These are phyloP conservation scores for Eucalyptus regnans DNA, from an alignment of 345 rosid genomes.

Conservation along the genomic window DNA sequence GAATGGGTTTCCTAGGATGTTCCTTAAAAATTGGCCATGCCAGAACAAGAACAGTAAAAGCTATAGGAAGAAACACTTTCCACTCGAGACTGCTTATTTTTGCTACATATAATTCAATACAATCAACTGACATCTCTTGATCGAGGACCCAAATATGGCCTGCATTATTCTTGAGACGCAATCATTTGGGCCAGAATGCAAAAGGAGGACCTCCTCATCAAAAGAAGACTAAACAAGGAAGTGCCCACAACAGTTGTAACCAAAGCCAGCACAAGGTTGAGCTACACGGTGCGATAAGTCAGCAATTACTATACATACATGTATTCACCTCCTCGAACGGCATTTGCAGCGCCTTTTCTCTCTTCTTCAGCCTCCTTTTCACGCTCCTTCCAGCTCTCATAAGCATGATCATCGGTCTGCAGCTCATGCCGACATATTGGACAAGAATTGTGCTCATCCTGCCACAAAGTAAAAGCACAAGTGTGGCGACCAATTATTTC, in stretches of 20 bases:
- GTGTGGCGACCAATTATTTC: neutral
- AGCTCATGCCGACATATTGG: conserved; percentile 90
- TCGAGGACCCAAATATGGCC: neutral
- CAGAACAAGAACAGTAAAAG: neutral
- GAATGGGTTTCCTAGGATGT: neutral
- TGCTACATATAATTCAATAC: neutral
- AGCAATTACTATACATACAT: conserved; percentile 50
- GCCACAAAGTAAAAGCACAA: neutral
- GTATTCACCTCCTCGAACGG: conserved; percentile 85
- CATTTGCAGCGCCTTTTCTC: conserved; percentile 87
- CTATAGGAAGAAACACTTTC: neutral
- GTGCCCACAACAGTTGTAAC: neutral
- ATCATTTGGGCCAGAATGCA: neutral
- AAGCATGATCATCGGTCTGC: conserved; percentile 78
- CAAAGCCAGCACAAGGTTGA: neutral
- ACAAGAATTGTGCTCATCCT: conserved; percentile 97
- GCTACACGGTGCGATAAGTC: neutral
- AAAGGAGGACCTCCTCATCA: neutral
- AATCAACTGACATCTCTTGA: neutral
- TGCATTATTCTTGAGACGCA: neutral
- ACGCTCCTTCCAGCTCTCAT: conserved; percentile 89
- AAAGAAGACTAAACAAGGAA: neutral
- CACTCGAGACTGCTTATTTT: neutral
- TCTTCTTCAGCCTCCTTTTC: conserved; percentile 92
- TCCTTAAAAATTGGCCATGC: neutral